Base-by-base conservation (phyloP, 306 rosid genomes). In the Phaseolus lunatus region DNA sequence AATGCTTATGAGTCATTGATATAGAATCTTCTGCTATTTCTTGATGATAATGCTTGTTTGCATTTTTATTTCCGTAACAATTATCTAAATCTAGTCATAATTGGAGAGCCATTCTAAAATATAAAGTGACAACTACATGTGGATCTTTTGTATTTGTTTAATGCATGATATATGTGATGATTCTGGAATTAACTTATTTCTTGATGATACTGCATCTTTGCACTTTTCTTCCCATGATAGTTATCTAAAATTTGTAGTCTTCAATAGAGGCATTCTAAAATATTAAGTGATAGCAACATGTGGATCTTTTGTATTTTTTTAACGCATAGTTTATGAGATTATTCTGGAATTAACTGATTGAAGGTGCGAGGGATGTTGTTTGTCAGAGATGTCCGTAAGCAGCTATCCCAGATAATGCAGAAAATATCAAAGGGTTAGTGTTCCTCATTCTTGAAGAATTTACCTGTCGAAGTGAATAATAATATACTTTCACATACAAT, bases 281-380 rank as follows among this genome's bases (percentile, higher is more conserved):
- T 54, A 53, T 20, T 53, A 52, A 61, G 73, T 43, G 79, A 72
- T 39, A 41, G 29, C 63, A 8, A 14, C 56, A 14, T 39, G 33
- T 67, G 53, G 43, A 50, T 52, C 39, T 14, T 35, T 69, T 35
- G 5, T 78, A 53, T 53, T 73, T 70, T 14, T 73, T 75, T 50
- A 45, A 49, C 39, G 37, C 75, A 26, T 44, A 12, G 27, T 77
- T 35, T 19, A 57, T 37, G 47, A 79, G 70, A 77, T 75, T 72
- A 58, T 59, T 69, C 50, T 69, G 67, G 70, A 75, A 75, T 80
- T 65, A 72, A 29, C 76, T 80, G 56, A 72, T 82, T 88, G 86
- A 75, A 95, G 99, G 96, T 92, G 67, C 89, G 99, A 52, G 96
- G 99, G 86, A 95, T 92, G 99, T 19, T 68, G 83, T 95, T 92